Percentiles rank a stretch among this genome's conserved stretches.
Evolutionary conservation across 345 rosid genomes (phyloP).

Genomic region (Melaleuca quinquenervia): DNA sequence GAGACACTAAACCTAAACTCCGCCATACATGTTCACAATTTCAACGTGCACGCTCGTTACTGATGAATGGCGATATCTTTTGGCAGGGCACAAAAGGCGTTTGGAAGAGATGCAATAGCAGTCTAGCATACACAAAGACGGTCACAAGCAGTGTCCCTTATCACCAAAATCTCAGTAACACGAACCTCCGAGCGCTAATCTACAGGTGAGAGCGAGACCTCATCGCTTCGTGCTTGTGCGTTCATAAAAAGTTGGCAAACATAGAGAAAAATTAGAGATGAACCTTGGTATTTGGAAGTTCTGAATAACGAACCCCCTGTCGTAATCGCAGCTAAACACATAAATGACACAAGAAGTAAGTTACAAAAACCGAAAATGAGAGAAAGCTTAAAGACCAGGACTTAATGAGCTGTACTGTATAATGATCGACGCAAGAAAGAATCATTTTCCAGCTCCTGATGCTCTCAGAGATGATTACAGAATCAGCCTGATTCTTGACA

Average conservation of each 20-base stretch:
- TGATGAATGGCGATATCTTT: neutral
- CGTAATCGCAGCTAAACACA: no score
- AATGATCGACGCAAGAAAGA: neutral
- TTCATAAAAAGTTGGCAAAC: neutral
- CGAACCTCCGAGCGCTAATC: conserved; percentile 18
- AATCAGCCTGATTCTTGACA: neutral
- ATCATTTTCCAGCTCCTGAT: neutral
- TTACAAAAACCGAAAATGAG: neutral
- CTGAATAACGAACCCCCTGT: neutral
- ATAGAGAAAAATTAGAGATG: neutral
- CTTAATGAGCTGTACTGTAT: neutral
- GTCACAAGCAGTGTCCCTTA: conserved; percentile 8
- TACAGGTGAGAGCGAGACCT: conserved; percentile 10
- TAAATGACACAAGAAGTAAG: neutral
- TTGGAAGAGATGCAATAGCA: conserved; percentile 23
- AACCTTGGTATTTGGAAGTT: neutral
- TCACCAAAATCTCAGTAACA: conserved; percentile 8
- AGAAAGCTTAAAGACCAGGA: neutral
- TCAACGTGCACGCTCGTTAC: rapidly evolving
- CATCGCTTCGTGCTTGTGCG: no score
- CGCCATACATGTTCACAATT: neutral
- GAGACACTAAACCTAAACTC: neutral
- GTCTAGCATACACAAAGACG: conserved; percentile 15
- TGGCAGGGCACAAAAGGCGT: conserved; percentile 10
- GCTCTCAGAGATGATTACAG: neutral